phyloP scores from a whole-genome alignment of 2,329 filamentous ascomycete genomes.

The Penicillium psychrosexuale region DNA sequence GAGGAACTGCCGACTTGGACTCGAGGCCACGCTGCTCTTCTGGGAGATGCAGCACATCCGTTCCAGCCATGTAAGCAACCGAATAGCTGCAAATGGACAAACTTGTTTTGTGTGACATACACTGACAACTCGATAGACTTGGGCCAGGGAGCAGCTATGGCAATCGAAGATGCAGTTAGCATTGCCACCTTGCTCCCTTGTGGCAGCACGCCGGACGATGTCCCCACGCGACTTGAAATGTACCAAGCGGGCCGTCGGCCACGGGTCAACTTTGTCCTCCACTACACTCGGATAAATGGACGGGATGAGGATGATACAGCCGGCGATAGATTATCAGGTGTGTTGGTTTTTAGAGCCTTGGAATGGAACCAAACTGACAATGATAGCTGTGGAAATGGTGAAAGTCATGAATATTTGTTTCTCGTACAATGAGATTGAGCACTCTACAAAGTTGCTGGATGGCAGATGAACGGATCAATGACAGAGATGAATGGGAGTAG shows the following conservation, averaged over 20 bases:
- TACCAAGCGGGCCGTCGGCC: conserved; percentile 21
- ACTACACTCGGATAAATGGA: conserved; percentile 24
- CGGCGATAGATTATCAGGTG: conserved; percentile 16
- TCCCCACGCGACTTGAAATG: conserved; percentile 16
- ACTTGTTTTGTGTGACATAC: neutral
- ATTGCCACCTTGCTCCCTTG: conserved; percentile 27
- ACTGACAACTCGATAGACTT: conserved; percentile 18
- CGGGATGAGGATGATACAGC: conserved; percentile 20
- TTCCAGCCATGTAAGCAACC: conserved; percentile 51
- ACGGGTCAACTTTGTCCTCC: conserved; percentile 21
- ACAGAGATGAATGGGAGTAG: neutral
- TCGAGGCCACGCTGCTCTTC: conserved; percentile 51
- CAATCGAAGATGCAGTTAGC: conserved; percentile 32
- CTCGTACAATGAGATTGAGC: conserved; percentile 21
- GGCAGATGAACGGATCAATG: neutral
- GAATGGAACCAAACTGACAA: neutral
- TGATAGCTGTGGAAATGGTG: conserved; percentile 24
- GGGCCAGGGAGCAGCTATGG: conserved; percentile 34
- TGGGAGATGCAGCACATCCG: conserved; percentile 67
- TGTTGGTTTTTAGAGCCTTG: neutral
- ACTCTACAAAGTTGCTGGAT: neutral
- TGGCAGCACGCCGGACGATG: conserved; percentile 15
- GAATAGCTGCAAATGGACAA: neutral
- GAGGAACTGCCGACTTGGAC: conserved; percentile 55
- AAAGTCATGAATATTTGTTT: conserved; percentile 22